Base-by-base conservation (phyloP, 1,139 yeast genomes). In the Petasospora fabianii region DNA sequence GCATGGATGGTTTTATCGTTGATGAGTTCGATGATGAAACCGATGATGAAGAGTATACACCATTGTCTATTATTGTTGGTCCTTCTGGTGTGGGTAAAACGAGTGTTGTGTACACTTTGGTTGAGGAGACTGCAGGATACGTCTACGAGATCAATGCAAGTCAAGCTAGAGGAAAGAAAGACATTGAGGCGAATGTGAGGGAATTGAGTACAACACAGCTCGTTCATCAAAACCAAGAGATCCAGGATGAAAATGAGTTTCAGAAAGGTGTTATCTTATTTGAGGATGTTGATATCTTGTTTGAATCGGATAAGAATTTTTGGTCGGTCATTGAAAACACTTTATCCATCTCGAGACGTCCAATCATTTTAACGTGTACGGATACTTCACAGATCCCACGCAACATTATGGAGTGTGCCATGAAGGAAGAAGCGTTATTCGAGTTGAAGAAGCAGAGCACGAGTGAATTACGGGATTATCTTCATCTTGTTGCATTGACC, bases 191-290 rank as follows among this genome's bases (percentile, higher is more conserved):
- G 20, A 73, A 73, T 27, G 66, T 92, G 32, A 81, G 75, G 39
- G 97, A 94, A 52, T 73, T 87, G 41, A 80, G 94, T 42, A 90
- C 96, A 4, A 84, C 95, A 0, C 92, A 87, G 45, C 65, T 84
- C 36, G 92, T 92, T 1, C 87, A 83, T 54, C 66, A 66, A 31
- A 63, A 53, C 22, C 58, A 59, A 15, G 46, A 41, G 3, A 26
- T 20, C 5, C 34, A 34, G 14, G 42, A 21, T 17, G 42, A 39
- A 2, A 58, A 62, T 35, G 62, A 65, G 39, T 74, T 71, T 36
- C 80, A 77, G 44, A 73, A 77, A 40, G 88, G 92, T 6, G 64
- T 88, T 8, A 80, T 92, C 3, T 61, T 92, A 27, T 69, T 92
- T 39, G 97, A 90, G 53, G 97, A 92, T 51, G 90, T 85, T 20